Conservation (phyloP, 1,139 yeast genomes). For the Nakaseomyces sp. region DNA sequence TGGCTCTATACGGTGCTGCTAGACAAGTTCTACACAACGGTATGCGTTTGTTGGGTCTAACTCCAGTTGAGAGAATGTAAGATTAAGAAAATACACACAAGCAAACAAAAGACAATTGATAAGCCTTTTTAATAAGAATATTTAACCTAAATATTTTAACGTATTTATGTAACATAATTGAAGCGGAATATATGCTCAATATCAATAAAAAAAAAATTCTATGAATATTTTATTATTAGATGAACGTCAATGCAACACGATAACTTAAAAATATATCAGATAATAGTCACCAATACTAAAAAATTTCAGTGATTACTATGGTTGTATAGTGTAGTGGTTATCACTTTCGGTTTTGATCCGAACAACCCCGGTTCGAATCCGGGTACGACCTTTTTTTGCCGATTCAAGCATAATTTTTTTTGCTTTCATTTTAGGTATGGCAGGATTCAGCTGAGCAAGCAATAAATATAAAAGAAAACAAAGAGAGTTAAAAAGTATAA, state of each 20-base stretch:
- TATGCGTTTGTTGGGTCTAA: conserved; percentile 81
- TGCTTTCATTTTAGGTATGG: neutral
- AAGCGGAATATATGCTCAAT: no score
- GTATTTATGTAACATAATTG: neutral
- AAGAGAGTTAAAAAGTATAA: neutral
- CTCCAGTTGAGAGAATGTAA: conserved; percentile 98
- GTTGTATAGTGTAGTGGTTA: conserved; percentile 53
- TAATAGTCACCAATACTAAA: no score
- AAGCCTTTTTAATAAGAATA: neutral
- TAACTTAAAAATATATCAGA: no score
- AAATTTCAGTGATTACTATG: conserved; percentile 1
- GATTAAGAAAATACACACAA: neutral
- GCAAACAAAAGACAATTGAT: neutral
- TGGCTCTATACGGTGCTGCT: conserved; percentile 86
- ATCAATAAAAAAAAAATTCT: neutral
- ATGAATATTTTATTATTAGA: no score
- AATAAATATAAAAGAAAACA: neutral
- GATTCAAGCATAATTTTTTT: no score
- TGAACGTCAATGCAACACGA: no score
- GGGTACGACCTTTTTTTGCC: conserved; percentile 72
- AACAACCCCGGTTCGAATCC: conserved; percentile 93
- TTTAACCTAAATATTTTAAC: neutral
- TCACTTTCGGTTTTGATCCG: conserved; percentile 68
- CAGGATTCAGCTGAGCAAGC: neutral
- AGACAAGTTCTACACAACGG: conserved; percentile 88